Evolutionary conservation across 768 basidiomycete genomes (phyloP), one percentile per base, ranked within the genome.

Genomic region (Paxillus rubicundulus): DNA sequence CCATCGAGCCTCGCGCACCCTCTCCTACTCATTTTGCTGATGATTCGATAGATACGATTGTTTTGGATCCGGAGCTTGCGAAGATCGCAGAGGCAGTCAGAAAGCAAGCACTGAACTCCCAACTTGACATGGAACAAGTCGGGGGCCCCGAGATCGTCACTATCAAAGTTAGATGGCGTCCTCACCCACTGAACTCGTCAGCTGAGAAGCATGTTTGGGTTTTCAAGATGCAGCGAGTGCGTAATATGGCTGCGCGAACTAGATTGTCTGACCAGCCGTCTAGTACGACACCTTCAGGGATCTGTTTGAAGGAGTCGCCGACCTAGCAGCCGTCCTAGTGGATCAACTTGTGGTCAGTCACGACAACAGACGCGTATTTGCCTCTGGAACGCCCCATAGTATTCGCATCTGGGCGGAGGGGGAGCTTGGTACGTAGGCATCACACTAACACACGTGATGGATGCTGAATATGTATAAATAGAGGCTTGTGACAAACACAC

Each of bases 351-450:
- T 89, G 28, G 71, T 92, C 55, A 84, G 70, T 8, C 80, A 84
- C 52, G 74, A 82, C 27, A 77, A 81, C 36, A 81, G 77, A 48
- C 85, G 82, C 2, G 72, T 92, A 38, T 90, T 83, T 61, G 74
- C 86, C 10, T 87, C 85, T 13, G 81, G 83, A 3, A 85, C 85
- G 1, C 88, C 89, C 0, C 72, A 79, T 33, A 77, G 79, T 16
- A 74, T 92, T 41, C 76, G 74, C 13, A 79, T 91, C 14, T 89
- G 86, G 84, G 77, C 75, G 4, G 79, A 85, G 52, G 85, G 81
- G 27, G 81, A 85, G 38, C 70, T 92, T 20, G 80, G 89, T 88
- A 40, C 32, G 78, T 72, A 27, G 28, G 12, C 18, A 36, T 41
- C 41, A 34, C 24, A 3, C n/a, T 40, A 27, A 44, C 33, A 42